These are phyloP conservation scores for Urochloa ruziziensis DNA, from an alignment of 176 grass and related monocot genomes.

Conservation along the genomic window DNA sequence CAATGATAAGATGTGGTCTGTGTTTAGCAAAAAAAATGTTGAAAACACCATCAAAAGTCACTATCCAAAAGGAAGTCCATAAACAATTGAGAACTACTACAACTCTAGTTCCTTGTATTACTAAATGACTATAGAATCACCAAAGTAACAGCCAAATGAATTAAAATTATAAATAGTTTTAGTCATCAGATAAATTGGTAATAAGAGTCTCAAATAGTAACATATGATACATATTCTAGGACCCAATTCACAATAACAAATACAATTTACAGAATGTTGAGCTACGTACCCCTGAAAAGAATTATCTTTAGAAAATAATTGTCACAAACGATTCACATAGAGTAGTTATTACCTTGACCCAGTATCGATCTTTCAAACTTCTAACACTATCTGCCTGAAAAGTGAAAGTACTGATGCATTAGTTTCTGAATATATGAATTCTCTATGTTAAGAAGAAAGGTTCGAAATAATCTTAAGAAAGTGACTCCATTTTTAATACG, in stretches of 20 bases:
- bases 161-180: not conserved
- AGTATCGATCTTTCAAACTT: slow-evolving; percentile 73
- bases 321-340: not conserved
- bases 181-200: slow-evolving; percentile 19
- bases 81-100: not conserved
- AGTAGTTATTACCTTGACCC: slow-evolving; percentile 84
- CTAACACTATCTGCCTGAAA: slow-evolving; percentile 70
- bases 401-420: not conserved
- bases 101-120: not conserved
- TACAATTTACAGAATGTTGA: no score
- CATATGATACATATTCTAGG: no score
- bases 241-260: not conserved
- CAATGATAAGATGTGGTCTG: slow-evolving; percentile 26
- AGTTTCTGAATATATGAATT: slow-evolving; percentile 8
- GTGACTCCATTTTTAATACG: not conserved
- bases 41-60: not conserved
- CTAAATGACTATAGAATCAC: not conserved
- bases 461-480: not conserved
- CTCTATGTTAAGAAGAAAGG: not conserved
- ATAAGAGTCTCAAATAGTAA: not conserved
- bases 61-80: slow-evolving; percentile 4
- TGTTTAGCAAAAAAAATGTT: slow-evolving; percentile 29
- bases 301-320: no score
- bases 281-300: no score
- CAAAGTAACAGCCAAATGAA: slow-evolving; percentile 1